Percentiles rank a stretch among this genome's conserved stretches.
Evolutionary conservation across 2,329 filamentous ascomycete genomes (phyloP).

Genomic region (Claviceps fusiformis): DNA sequence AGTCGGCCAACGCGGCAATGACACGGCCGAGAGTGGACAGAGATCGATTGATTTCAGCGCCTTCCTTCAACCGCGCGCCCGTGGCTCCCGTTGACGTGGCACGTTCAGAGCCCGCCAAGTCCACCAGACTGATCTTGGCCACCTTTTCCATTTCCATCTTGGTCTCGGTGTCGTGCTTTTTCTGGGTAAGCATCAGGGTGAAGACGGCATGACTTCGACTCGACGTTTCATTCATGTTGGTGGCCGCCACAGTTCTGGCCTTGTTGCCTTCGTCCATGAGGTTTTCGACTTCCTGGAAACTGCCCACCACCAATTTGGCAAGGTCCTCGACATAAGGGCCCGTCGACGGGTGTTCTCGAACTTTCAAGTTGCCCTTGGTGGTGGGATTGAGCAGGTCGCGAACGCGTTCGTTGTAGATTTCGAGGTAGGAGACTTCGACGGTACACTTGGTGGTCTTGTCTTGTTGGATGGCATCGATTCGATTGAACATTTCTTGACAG

Average conservation of each 20-base stretch:
- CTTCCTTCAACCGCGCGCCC: conserved; percentile 87
- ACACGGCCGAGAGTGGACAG: conserved; percentile 93
- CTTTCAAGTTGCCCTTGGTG: conserved; percentile 92
- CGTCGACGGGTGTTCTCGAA: conserved; percentile 93
- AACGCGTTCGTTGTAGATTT: conserved; percentile 98
- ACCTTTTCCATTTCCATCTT: conserved; percentile 98
- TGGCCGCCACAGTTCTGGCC: conserved; percentile 90
- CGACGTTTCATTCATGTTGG: conserved; percentile 99
- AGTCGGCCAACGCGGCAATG: conserved; percentile 86
- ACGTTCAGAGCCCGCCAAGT: conserved; percentile 93
- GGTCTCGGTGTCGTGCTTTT: conserved; percentile 78
- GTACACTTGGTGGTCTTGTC: conserved; percentile 76
- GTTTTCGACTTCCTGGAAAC: conserved; percentile 90
- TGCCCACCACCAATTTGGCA: conserved; percentile 84
- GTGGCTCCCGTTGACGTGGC: conserved; percentile 95
- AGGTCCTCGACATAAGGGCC: conserved; percentile 97
- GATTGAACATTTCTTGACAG: conserved; percentile 92
- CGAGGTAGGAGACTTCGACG: conserved; percentile 94
- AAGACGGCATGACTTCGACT: conserved; percentile 98
- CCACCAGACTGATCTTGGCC: conserved; percentile 93
- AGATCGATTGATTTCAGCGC: conserved; percentile 95
- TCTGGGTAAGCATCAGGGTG: conserved; percentile 89
- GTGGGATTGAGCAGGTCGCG: conserved; percentile 89
- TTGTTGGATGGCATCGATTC: conserved; percentile 56
- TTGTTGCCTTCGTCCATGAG: conserved; percentile 99